A percentile compares a stretch with the other conserved stretches of the same genome.
Conservation (phyloP, 2,329 filamentous ascomycete genomes). For the Penicillium decumbens region DNA sequence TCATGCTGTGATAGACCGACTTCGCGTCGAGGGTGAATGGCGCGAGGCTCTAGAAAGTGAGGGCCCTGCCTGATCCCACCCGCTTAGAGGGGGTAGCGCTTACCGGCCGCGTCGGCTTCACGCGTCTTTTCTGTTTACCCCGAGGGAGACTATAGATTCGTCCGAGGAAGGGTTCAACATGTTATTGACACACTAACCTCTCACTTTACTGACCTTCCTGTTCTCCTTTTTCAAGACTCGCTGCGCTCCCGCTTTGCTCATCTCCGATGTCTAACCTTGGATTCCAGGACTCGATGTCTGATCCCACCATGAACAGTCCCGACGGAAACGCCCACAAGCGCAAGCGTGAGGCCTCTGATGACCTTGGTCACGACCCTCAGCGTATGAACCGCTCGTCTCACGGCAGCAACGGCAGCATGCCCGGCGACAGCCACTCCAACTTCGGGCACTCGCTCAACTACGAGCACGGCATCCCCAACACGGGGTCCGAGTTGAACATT, state of each 20-base stretch:
- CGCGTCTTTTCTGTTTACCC: slow-evolving; percentile 26
- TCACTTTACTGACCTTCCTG: background rate
- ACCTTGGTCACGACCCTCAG: slow-evolving; percentile 38
- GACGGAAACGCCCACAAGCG: slow-evolving; percentile 38
- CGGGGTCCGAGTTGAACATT: slow-evolving; percentile 39
- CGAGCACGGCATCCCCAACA: slow-evolving; percentile 38
- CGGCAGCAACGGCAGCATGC: slow-evolving; percentile 39
- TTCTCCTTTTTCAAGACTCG: background rate
- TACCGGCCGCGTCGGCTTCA: slow-evolving; percentile 27
- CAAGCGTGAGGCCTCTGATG: slow-evolving; percentile 41
- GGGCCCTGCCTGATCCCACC: slow-evolving; percentile 3
- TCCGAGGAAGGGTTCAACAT: slow-evolving; percentile 10
- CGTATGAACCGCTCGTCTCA: slow-evolving; percentile 41
- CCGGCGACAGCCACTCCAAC: slow-evolving; percentile 29
- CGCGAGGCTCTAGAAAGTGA: background rate
- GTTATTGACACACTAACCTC: slow-evolving; percentile 5
- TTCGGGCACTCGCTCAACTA: slow-evolving; percentile 38
- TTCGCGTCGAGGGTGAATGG: background rate
- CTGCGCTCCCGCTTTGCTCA: background rate
- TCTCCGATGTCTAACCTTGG: slow-evolving; percentile 20
- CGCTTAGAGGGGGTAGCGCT: background rate
- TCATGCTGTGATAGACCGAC: slow-evolving; percentile 1
- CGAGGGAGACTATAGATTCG: slow-evolving; percentile 13
- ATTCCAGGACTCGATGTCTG: slow-evolving; percentile 32
- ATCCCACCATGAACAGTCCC: slow-evolving; percentile 35